Evolutionary conservation across 345 rosid species (phyloP), one percentile per base, ranked within the genome.

Genomic region (Brassica cretica): DNA sequence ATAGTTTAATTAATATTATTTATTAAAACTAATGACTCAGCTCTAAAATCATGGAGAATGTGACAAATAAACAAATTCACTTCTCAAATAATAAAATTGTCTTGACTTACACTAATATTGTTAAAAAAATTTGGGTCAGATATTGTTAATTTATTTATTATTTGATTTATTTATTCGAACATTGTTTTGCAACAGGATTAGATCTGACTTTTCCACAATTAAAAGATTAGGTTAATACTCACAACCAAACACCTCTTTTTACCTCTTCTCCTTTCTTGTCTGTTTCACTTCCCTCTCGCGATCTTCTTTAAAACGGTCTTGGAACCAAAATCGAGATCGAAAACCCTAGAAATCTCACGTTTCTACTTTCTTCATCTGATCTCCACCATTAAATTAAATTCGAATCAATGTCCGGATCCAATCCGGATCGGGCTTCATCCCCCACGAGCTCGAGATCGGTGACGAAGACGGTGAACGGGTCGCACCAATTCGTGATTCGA

Each of bases 401-500:
- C 8, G 39, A 33, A 37, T 37, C 44, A 8, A 37, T 37, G 44
- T 8, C 11, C 44, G 44, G 44, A 37, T 37, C 44, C 44, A 49
- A 49, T 74, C 79, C 72, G 21, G 83, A 70, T 70, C 82, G 75
- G 62, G 39, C 46, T 41, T 7, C 32, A 21, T 80, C 82, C n/a
- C 79, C 83, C 64, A 69, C 93, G 64, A 78, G 29, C 56, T 92
- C 98, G 4, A 94, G 39, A 79, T 86, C 90, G 64, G 81, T 92
- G 74, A 86, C 86, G 80, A 89, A 88, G 84, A 90, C 96, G 66
- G 90, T 89, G 73, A 93, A 91, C 33, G 99, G 97, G 63, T 93
- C 98, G 14, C 96, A 91, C 65, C 84, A 77, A 66, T 93, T 96
- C 77, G 84, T 86, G 72, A 91, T 96, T 70, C 88, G 84, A 82